These are phyloP conservation scores for Naganishia liquefaciens DNA, from an alignment of 1,284 basidiomycete genomes.

Conservation along the genomic window DNA sequence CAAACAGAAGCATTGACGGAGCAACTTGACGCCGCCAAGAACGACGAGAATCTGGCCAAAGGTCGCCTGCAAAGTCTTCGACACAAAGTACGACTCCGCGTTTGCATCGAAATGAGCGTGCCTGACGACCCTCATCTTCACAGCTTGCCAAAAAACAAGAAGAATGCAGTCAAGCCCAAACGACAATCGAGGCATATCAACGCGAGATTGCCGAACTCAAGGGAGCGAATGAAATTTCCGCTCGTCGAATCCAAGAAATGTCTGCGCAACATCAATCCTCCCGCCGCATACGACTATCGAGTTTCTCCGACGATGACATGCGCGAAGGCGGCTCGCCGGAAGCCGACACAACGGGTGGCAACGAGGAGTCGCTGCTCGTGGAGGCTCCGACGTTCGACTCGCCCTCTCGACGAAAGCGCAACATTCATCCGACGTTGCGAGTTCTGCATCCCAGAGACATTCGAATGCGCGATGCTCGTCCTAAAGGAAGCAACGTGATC, in stretches of 20 bases:
- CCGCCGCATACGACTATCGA: not conserved
- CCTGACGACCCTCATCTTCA: not conserved
- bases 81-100: not conserved
- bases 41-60: conserved; percentile 8
- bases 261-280: conserved; percentile 14
- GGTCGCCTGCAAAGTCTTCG: conserved; percentile 10
- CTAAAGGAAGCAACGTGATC: conserved; percentile 1
- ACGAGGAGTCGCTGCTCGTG: conserved; percentile 18
- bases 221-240: conserved; percentile 9
- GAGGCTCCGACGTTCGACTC: conserved; percentile 12
- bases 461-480: not conserved
- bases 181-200: not conserved
- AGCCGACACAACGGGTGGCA: not conserved
- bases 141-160: conserved; percentile 14
- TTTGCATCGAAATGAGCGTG: too few species aligned
- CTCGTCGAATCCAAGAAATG: conserved; percentile 11
- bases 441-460: not conserved
- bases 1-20: not conserved
- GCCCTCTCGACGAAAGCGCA: conserved; percentile 6
- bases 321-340: not conserved
- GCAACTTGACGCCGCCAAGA: conserved; percentile 1
- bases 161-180: not conserved
- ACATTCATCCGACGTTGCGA: conserved; percentile 14
- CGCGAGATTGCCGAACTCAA: conserved; percentile 1
- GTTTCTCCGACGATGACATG: not conserved